Percentiles rank a stretch among this genome's conserved stretches.
These are phyloP conservation scores for Yarrowia sp. DNA, from an alignment of 805 yeast species.

Conservation along the genomic window DNA sequence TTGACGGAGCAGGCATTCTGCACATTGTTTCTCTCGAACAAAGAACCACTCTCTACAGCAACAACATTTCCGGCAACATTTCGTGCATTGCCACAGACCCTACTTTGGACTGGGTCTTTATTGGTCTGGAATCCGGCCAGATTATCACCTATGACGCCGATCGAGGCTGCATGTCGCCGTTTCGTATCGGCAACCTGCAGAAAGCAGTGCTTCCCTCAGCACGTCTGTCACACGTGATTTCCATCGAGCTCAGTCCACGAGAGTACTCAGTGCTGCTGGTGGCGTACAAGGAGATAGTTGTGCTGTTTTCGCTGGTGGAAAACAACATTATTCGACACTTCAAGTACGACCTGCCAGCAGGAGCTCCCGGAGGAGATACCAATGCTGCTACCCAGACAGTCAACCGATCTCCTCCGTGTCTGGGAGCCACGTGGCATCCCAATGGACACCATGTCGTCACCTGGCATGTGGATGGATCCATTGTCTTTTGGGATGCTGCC, in stretches of 20 bases:
- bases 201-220: slow-evolving; percentile 56
- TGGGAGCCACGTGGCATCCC: slow-evolving; percentile 79
- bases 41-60: slow-evolving; percentile 56
- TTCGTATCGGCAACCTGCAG: slow-evolving; percentile 69
- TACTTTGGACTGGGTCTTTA: slow-evolving; percentile 75
- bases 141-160: slow-evolving; percentile 76
- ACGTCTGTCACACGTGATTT: slow-evolving; percentile 58
- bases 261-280: slow-evolving; percentile 77
- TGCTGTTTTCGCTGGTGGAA: slow-evolving; percentile 62
- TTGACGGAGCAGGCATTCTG: slow-evolving; percentile 59
- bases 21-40: slow-evolving; percentile 67
- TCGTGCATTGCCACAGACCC: slow-evolving; percentile 77
- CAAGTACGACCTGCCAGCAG: slow-evolving; percentile 60
- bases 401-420: slow-evolving; percentile 42
- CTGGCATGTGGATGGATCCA: slow-evolving; percentile 73
- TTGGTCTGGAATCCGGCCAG: slow-evolving; percentile 78
- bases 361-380: slow-evolving; percentile 67
- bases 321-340: slow-evolving; percentile 56
- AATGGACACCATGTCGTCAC: slow-evolving; percentile 83
- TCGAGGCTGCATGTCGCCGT: slow-evolving; percentile 62
- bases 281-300: slow-evolving; percentile 65
- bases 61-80: slow-evolving; percentile 62
- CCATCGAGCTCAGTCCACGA: slow-evolving; percentile 80
- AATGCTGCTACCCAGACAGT: slow-evolving; percentile 30
- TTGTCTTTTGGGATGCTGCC: slow-evolving; percentile 90